Conservation (phyloP, 2,329 filamentous ascomycete genomes). For the Pestalotiopsis sp. region DNA sequence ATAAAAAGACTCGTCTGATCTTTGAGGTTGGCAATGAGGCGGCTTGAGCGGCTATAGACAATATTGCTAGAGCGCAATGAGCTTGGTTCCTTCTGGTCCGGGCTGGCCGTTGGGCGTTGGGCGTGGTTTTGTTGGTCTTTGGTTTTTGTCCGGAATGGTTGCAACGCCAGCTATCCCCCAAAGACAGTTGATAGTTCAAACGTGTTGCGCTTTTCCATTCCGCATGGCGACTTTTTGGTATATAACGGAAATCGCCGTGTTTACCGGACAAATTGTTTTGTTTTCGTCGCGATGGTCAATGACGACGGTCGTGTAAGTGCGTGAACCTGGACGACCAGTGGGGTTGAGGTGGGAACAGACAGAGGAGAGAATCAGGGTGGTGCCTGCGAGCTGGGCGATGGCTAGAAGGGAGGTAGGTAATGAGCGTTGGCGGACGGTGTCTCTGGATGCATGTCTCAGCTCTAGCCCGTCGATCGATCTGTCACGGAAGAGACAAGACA, state of each 20-base stretch:
- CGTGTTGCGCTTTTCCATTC: not conserved
- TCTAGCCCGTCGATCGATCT: not conserved
- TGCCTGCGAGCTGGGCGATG: not conserved
- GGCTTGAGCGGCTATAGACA: not conserved
- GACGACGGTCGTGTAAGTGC: not conserved
- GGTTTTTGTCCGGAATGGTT: not conserved
- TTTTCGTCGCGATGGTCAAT: not conserved
- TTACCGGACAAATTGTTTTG: not conserved
- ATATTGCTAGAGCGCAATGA: not conserved
- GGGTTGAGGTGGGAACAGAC: not conserved
- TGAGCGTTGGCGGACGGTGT: not conserved
- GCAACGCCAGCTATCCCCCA: not conserved
- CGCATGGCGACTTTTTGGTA: not conserved
- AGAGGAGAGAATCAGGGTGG: not conserved
- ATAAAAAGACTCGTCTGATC: not conserved
- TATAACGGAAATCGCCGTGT: not conserved
- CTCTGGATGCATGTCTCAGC: slow-evolving; percentile 1
- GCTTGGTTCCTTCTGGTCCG: not conserved
- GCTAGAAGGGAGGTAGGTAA: not conserved
- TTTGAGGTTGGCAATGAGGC: not conserved
- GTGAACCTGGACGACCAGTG: not conserved
- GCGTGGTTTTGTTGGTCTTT: not conserved
- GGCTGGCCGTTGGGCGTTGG: not conserved
- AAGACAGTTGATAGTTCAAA: not conserved
- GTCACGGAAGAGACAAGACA: slow-evolving; percentile 1